Evolutionary conservation across 495 filamentous ascomycete species (phyloP).

Genomic region (Bombardia bombarda): DNA sequence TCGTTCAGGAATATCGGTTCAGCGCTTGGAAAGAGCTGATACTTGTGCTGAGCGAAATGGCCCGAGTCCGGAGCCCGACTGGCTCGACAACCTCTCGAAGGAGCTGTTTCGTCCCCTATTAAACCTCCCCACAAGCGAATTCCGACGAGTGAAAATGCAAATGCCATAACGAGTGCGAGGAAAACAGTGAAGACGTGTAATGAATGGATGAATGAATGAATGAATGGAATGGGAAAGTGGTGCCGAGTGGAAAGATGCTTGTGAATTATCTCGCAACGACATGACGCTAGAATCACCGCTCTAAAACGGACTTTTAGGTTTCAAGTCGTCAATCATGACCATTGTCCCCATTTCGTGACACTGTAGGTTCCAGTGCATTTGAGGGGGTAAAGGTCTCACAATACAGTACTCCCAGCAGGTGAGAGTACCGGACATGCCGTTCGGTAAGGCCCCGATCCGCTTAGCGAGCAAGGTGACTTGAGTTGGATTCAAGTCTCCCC

Average conservation of each 20-base stretch:
- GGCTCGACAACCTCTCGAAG: not conserved
- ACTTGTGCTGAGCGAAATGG: not conserved
- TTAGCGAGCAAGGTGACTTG: conserved; percentile 1
- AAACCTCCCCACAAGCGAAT: conserved; percentile 36
- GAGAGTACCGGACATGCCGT: conserved; percentile 28
- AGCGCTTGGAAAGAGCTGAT: no score
- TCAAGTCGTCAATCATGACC: conserved; percentile 9
- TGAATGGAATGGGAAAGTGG: conserved; percentile 7
- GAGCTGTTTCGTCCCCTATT: conserved; percentile 24
- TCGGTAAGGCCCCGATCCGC: conserved; percentile 13
- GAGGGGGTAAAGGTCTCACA: conserved; percentile 6
- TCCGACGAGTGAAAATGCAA: conserved; percentile 24
- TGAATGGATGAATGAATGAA: conserved; percentile 14
- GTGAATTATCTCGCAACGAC: conserved; percentile 9
- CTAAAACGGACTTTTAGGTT: not conserved
- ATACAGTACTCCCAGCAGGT: conserved; percentile 13
- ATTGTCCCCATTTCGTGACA: conserved; percentile 7
- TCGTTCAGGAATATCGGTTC: no score
- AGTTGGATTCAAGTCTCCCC: not conserved
- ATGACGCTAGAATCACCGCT: conserved; percentile 2
- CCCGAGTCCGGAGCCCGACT: not conserved
- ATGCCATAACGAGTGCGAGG: conserved; percentile 11
- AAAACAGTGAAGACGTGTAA: conserved; percentile 14
- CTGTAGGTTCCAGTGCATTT: not conserved
- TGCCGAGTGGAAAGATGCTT: conserved; percentile 11